Evolutionary conservation across 2,329 filamentous ascomycete species (phyloP).

Genomic region (Alternaria sp.): DNA sequence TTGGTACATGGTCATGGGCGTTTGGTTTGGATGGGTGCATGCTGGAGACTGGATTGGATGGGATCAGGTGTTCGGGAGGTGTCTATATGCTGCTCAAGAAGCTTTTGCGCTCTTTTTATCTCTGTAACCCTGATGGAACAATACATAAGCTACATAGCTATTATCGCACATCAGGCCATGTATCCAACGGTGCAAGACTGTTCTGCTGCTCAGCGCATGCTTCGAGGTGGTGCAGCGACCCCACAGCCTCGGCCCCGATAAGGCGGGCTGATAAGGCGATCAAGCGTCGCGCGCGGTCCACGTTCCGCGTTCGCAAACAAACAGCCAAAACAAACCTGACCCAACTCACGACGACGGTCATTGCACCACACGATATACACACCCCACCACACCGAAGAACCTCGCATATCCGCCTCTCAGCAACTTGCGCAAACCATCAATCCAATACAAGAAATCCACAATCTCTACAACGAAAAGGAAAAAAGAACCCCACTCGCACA

Average conservation of each 20-base stretch:
- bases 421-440: neutral
- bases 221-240: neutral
- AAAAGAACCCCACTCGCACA: neutral
- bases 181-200: neutral
- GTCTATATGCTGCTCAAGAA: neutral
- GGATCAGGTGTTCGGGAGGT: neutral
- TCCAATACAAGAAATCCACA: too few relatives aligned
- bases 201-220: neutral
- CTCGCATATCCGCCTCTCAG: neutral
- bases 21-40: neutral
- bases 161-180: neutral
- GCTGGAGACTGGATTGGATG: neutral
- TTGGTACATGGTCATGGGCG: neutral
- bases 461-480: too few relatives aligned
- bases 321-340: slow-evolving; percentile 11
- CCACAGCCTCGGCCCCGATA: slow-evolving; percentile 27
- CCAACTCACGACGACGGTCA: neutral
- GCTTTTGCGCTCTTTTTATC: too few relatives aligned
- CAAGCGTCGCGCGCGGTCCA: slow-evolving; percentile 23
- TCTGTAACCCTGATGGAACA: neutral
- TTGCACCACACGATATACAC: neutral
- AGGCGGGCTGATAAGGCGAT: slow-evolving; percentile 7
- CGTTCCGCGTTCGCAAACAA: slow-evolving; percentile 30
- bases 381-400: neutral
- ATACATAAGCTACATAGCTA: neutral